phyloP scores from a whole-genome alignment of 2,329 filamentous ascomycete species.

The Penicillium occitanis region DNA sequence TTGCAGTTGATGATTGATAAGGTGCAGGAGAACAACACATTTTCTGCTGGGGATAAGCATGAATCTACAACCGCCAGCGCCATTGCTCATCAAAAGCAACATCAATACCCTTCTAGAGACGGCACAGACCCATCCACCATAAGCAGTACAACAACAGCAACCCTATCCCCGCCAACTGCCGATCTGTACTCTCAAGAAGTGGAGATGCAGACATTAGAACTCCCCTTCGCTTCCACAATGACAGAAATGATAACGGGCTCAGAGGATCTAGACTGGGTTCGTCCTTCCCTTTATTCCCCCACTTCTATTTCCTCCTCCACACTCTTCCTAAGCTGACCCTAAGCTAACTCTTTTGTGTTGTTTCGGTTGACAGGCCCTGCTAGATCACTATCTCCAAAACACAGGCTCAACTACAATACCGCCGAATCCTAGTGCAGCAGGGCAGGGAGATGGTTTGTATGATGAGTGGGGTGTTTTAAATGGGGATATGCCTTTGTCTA shows the following conservation, averaged over 20 bases:
- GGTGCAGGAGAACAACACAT: conserved; percentile 9
- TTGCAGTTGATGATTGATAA: conserved; percentile 26
- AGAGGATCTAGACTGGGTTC: conserved; percentile 25
- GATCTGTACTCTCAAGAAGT: background rate
- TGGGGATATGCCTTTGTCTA: background rate
- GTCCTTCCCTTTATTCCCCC: background rate
- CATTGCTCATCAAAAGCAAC: background rate
- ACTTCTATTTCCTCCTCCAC: background rate
- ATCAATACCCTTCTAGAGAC: no score
- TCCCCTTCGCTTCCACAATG: conserved; percentile 25
- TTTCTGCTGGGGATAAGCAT: background rate
- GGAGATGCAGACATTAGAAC: background rate
- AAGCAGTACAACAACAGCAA: no score
- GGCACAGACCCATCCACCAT: no score
- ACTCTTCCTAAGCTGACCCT: background rate
- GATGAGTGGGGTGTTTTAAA: background rate
- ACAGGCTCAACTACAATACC: background rate
- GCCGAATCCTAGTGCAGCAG: background rate
- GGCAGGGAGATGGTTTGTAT: background rate
- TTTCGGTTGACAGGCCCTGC: background rate
- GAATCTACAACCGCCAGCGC: background rate
- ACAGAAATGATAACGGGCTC: conserved; percentile 26
- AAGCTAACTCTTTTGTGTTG: background rate
- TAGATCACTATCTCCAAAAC: conserved; percentile 21
- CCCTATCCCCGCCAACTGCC: no score